phyloP scores from a whole-genome alignment of 805 yeast species.

The Lipomyces orientalis region DNA sequence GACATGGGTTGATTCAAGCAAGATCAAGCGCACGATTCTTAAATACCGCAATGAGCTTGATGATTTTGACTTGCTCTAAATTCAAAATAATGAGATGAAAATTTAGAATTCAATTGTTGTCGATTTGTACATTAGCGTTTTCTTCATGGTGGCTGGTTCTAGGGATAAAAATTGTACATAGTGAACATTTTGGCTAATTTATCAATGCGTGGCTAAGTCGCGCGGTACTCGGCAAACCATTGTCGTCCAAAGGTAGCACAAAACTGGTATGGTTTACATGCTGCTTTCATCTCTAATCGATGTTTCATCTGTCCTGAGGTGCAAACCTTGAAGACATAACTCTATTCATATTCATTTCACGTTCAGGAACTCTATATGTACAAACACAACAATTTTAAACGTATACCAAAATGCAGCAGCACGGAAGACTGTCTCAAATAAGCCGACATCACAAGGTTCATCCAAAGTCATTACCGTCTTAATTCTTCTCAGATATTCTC shows the following conservation, averaged over 20 bases:
- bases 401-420: background rate
- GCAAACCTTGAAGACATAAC: background rate
- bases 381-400: background rate
- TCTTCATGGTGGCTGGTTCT: background rate
- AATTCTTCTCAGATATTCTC: background rate
- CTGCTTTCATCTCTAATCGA: too few species aligned
- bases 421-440: background rate
- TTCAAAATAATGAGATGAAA: background rate
- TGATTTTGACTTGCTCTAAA: slow-evolving; percentile 60
- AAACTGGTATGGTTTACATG: too few species aligned
- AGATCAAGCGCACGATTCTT: slow-evolving; percentile 87
- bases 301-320: too few species aligned
- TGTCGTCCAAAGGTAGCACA: too few species aligned
- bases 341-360: too few species aligned
- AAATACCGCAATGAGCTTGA: slow-evolving; percentile 76
- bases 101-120: background rate
- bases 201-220: background rate
- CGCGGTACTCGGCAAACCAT: too few species aligned
- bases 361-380: background rate
- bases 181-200: background rate
- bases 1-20: slow-evolving; percentile 97
- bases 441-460: background rate
- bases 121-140: background rate
- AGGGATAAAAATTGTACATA: background rate
- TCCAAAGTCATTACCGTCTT: background rate